Evolutionary conservation across 371 early-diverging fungal species (phyloP).

Genomic region (Rhizopus sp.): DNA sequence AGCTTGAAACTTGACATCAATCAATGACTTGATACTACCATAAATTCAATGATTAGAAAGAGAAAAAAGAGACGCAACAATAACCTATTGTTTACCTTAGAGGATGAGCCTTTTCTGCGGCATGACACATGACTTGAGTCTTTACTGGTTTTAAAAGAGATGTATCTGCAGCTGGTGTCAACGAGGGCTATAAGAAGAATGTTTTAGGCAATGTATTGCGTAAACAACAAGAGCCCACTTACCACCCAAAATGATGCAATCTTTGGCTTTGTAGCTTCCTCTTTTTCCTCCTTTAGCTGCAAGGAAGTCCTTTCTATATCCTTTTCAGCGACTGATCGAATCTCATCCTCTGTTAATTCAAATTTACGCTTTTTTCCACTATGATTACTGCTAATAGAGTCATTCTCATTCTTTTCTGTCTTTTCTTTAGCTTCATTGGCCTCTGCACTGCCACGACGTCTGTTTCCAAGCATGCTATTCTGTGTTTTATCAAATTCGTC

Average conservation of each 20-base stretch:
- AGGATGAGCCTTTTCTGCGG: slow-evolving; percentile 67
- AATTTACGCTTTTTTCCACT: slow-evolving; percentile 46
- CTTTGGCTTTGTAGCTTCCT: slow-evolving; percentile 57
- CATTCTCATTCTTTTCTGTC: not conserved
- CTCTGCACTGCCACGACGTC: slow-evolving; percentile 8
- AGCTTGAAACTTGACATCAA: slow-evolving; percentile 70
- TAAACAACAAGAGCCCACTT: slow-evolving; percentile 19
- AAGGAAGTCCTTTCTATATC: slow-evolving; percentile 49
- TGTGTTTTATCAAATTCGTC: slow-evolving; percentile 70
- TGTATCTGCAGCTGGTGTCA: slow-evolving; percentile 74
- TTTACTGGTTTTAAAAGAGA: slow-evolving; percentile 52
- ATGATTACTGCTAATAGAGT: not conserved
- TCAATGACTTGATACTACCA: slow-evolving; percentile 72
- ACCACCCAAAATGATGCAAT: slow-evolving; percentile 85
- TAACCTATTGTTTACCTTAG: slow-evolving; percentile 51
- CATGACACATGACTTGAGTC: slow-evolving; percentile 69
- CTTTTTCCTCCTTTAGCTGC: slow-evolving; percentile 54
- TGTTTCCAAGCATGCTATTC: slow-evolving; percentile 52
- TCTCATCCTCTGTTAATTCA: slow-evolving; percentile 41
- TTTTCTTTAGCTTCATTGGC: not conserved
- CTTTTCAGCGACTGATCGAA: slow-evolving; percentile 29
- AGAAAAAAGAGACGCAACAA: not conserved
- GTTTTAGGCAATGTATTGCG: slow-evolving; percentile 8
- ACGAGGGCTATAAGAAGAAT: slow-evolving; percentile 57
- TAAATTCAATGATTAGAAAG: not conserved